Evolutionary conservation across 2,329 filamentous ascomycete species (phyloP).

Genomic region (Pseudogymnoascus sp.): DNA sequence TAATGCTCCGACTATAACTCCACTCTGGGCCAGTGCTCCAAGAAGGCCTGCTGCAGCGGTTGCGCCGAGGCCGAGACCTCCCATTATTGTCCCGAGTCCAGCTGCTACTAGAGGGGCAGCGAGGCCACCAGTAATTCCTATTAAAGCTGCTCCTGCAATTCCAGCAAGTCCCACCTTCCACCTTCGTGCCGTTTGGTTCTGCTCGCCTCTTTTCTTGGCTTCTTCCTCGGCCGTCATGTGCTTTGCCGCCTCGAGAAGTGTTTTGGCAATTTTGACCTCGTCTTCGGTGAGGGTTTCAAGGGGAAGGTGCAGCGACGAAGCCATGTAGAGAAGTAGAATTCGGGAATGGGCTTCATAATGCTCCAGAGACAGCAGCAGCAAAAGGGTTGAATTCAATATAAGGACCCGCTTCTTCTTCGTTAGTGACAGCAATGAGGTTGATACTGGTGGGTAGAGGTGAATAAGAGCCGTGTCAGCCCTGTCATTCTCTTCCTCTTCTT

Average conservation of each 20-base stretch:
- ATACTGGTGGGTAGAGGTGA: conserved; percentile 48
- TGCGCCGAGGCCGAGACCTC: conserved; percentile 65
- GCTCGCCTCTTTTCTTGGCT: conserved; percentile 62
- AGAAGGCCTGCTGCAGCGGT: conserved; percentile 70
- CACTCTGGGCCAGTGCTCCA: conserved; percentile 70
- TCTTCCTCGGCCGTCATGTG: conserved; percentile 62
- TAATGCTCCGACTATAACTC: conserved; percentile 70
- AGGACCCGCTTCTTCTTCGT: conserved; percentile 54
- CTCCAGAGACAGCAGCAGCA: conserved; percentile 68
- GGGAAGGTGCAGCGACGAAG: conserved; percentile 63
- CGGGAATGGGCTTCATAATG: conserved; percentile 69
- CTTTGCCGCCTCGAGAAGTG: conserved; percentile 66
- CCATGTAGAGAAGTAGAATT: conserved; percentile 59
- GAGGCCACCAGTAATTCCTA: conserved; percentile 66
- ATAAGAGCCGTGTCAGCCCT: conserved; percentile 41
- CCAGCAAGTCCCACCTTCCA: conserved; percentile 90
- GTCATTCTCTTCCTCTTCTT: conserved; percentile 31
- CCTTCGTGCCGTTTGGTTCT: conserved; percentile 61
- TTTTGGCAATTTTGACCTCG: conserved; percentile 67
- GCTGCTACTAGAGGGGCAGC: conserved; percentile 69
- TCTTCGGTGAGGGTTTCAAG: conserved; percentile 57
- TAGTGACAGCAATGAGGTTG: conserved; percentile 52
- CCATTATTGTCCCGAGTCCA: conserved; percentile 71
- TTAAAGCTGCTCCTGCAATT: conserved; percentile 72
- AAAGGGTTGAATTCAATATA: conserved; percentile 62